Evolutionary conservation across 2,329 filamentous ascomycete species (phyloP).

Genomic region (Xylaria arbuscula): DNA sequence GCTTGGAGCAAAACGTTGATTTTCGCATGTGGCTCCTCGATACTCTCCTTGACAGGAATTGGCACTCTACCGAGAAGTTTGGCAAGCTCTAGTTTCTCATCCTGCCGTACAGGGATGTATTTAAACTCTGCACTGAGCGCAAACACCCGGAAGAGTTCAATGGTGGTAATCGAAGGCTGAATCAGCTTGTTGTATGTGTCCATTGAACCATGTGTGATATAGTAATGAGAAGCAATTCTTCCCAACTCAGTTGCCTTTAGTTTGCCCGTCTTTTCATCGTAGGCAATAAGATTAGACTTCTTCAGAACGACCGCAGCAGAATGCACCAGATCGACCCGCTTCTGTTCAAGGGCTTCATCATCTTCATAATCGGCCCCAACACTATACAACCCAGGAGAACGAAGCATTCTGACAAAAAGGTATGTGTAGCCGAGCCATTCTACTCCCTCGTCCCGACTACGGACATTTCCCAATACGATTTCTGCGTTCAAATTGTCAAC

Average conservation of each 20-base stretch:
- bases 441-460: constrained; percentile 93
- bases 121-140: constrained; percentile 98
- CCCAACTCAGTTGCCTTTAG: constrained; percentile 93
- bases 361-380: constrained; percentile 96
- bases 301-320: constrained; percentile 89
- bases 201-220: constrained; percentile 97
- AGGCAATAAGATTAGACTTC: constrained; percentile 89
- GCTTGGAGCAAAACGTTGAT: constrained; percentile 98
- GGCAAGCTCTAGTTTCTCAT: constrained; percentile 95
- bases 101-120: constrained; percentile 96
- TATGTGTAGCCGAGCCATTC: constrained; percentile 99
- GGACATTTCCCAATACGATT: constrained; percentile 91
- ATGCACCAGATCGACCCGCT: constrained; percentile 96
- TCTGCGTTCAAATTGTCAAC: constrained; percentile 98
- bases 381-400: constrained; percentile 93
- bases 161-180: constrained; percentile 89
- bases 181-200: constrained; percentile 96
- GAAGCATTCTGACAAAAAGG: constrained; percentile 96
- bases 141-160: constrained; percentile 97
- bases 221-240: constrained; percentile 96
- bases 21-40: constrained; percentile 96
- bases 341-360: constrained; percentile 91
- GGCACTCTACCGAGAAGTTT: constrained; percentile 91
- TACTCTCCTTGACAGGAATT: constrained; percentile 96
- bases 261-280: constrained; percentile 91